These are phyloP conservation scores for Candida sonorensis DNA, from an alignment of 805 yeast genomes.

Conservation along the genomic window DNA sequence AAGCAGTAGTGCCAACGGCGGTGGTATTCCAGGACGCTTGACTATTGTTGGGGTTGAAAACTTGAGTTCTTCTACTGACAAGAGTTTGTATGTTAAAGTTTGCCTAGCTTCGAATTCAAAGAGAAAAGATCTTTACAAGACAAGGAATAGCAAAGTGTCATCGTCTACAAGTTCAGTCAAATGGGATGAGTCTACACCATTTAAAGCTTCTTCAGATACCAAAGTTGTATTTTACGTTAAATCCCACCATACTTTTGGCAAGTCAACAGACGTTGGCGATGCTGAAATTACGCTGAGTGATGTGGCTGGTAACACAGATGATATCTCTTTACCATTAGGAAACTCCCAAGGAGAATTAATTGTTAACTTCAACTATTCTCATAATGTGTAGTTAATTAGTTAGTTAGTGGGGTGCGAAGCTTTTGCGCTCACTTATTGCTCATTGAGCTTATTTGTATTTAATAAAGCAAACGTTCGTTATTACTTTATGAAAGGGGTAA, in stretches of 20 bases:
- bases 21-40: slow-evolving; percentile 46
- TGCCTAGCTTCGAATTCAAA: slow-evolving; percentile 32
- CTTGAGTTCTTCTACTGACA: slow-evolving; percentile 14
- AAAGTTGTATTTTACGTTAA: slow-evolving; percentile 53
- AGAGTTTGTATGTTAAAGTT: slow-evolving; percentile 45
- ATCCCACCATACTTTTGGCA: slow-evolving; percentile 68
- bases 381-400: too few species aligned
- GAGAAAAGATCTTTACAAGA: slow-evolving; percentile 55
- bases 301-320: slow-evolving; percentile 38
- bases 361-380: slow-evolving; percentile 33
- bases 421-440: too few species aligned
- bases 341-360: slow-evolving; percentile 31
- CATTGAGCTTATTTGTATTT: too few species aligned
- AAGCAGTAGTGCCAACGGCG: slow-evolving; percentile 29
- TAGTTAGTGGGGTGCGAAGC: too few species aligned
- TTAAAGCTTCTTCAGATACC: slow-evolving; percentile 60
- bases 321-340: slow-evolving; percentile 31
- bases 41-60: slow-evolving; percentile 35
- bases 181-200: slow-evolving; percentile 61
- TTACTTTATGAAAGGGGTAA: too few species aligned
- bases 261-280: slow-evolving; percentile 56
- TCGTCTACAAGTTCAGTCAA: slow-evolving; percentile 43
- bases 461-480: too few species aligned
- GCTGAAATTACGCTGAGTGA: slow-evolving; percentile 48
- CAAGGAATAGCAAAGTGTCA: slow-evolving; percentile 47